A percentile compares a stretch with the other conserved stretches of the same genome.
Evolutionary conservation across 2,329 filamentous ascomycete species (phyloP).

Genomic region (Trichophyton simii): DNA sequence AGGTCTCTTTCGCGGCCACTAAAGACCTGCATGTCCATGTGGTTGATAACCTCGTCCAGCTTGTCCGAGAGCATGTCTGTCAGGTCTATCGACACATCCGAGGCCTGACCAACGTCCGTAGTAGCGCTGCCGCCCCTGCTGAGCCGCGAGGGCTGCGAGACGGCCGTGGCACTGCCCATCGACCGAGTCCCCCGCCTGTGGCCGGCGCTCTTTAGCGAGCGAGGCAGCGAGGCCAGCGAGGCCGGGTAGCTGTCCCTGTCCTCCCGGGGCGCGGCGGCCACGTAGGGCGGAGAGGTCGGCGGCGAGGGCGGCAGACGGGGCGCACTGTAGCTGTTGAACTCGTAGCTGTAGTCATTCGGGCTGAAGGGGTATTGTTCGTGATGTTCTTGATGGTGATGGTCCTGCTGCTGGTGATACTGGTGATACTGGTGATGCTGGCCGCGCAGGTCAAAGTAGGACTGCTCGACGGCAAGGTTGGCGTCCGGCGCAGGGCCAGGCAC

Average conservation of each 20-base stretch:
- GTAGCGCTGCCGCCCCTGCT: background rate
- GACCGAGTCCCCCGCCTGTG: background rate
- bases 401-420: background rate
- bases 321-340: background rate
- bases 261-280: background rate
- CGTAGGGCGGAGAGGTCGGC: background rate
- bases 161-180: background rate
- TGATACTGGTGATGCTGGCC: background rate
- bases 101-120: conserved; percentile 26
- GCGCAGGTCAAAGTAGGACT: conserved; percentile 2
- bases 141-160: background rate
- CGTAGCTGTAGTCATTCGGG: conserved; percentile 3
- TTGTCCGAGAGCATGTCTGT: conserved; percentile 50
- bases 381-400: background rate
- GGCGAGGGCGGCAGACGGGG: conserved; percentile 3
- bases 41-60: conserved; percentile 56
- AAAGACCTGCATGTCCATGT: conserved; percentile 54
- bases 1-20: conserved; percentile 32
- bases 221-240: background rate
- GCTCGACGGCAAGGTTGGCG: background rate
- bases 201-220: background rate
- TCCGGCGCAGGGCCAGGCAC: background rate
- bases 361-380: background rate
- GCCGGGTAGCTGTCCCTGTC: background rate
- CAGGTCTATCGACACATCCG: conserved; percentile 15